Percentiles rank a stretch among this genome's conserved stretches.
These are phyloP conservation scores for Tillandsia leiboldiana DNA, from an alignment of 176 grass and related monocot genomes.

Conservation along the genomic window DNA sequence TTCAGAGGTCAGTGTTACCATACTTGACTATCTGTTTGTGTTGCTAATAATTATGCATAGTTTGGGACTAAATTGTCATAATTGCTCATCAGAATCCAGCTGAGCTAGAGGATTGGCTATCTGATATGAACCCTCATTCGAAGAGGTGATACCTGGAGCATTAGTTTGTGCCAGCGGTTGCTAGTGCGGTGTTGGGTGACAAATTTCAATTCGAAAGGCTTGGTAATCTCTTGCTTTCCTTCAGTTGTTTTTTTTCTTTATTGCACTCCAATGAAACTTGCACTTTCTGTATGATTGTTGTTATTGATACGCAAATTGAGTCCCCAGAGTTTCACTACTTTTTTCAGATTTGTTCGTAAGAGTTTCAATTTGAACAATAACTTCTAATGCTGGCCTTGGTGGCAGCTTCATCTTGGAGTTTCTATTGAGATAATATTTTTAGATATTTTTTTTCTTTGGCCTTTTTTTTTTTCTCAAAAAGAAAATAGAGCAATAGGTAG, in stretches of 20 bases:
- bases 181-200: slow-evolving; percentile 45
- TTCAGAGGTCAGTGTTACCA: slow-evolving; percentile 46
- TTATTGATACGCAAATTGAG: neutral
- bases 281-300: neutral
- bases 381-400: no score
- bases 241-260: neutral
- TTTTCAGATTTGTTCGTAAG: no score
- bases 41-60: neutral
- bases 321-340: no score
- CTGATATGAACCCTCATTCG: slow-evolving; percentile 69
- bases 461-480: no score
- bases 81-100: slow-evolving; percentile 56
- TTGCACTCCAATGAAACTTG: neutral
- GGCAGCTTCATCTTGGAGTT: no score
- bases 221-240: slow-evolving; percentile 36
- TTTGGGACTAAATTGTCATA: slow-evolving; percentile 7
- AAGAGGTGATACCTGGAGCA: slow-evolving; percentile 72
- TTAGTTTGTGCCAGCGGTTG: slow-evolving; percentile 61
- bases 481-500: no score
- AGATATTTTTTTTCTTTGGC: no score
- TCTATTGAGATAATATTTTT: no score
- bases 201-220: slow-evolving; percentile 96
- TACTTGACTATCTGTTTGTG: neutral
- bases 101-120: slow-evolving; percentile 77
- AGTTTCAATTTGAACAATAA: no score